These are phyloP conservation scores for Puccinia novopanici DNA, from an alignment of 1,284 basidiomycete genomes.

Conservation along the genomic window DNA sequence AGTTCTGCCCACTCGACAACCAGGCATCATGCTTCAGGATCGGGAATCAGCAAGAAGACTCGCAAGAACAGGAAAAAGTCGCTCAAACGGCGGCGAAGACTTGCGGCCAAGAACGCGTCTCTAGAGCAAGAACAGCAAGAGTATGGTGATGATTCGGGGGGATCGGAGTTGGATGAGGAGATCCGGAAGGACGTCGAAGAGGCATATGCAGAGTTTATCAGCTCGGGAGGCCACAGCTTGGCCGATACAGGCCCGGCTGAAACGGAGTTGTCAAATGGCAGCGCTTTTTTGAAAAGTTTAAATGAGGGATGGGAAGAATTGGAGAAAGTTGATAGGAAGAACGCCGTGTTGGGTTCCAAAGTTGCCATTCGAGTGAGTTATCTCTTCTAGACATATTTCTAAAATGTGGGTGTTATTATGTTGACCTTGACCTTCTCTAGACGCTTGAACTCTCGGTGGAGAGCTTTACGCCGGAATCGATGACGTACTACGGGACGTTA, in stretches of 20 bases:
- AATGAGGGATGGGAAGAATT: slow-evolving; percentile 8
- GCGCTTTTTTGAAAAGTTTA: not conserved
- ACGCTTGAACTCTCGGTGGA: slow-evolving; percentile 36
- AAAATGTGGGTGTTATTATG: too few species aligned
- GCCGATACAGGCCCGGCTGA: not conserved
- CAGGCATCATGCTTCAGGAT: not conserved
- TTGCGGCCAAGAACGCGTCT: not conserved
- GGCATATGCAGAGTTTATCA: slow-evolving; percentile 39
- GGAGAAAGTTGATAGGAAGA: slow-evolving; percentile 16
- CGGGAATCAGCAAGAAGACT: slow-evolving; percentile 24
- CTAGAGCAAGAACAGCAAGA: not conserved
- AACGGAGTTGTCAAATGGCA: not conserved
- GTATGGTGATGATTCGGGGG: not conserved
- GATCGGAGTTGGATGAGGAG: slow-evolving; percentile 13
- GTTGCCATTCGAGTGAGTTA: slow-evolving; percentile 30
- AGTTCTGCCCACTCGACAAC: not conserved
- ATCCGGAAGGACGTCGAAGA: slow-evolving; percentile 20
- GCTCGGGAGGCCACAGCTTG: slow-evolving; percentile 24
- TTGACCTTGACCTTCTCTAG: too few species aligned
- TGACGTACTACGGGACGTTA: slow-evolving; percentile 24
- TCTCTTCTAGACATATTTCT: too few species aligned
- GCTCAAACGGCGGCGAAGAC: slow-evolving; percentile 21
- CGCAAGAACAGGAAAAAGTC: slow-evolving; percentile 33
- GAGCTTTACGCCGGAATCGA: slow-evolving; percentile 35
- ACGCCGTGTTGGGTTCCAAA: not conserved